Conservation (phyloP, 495 filamentous ascomycete species). For the Xylaria grammica region DNA sequence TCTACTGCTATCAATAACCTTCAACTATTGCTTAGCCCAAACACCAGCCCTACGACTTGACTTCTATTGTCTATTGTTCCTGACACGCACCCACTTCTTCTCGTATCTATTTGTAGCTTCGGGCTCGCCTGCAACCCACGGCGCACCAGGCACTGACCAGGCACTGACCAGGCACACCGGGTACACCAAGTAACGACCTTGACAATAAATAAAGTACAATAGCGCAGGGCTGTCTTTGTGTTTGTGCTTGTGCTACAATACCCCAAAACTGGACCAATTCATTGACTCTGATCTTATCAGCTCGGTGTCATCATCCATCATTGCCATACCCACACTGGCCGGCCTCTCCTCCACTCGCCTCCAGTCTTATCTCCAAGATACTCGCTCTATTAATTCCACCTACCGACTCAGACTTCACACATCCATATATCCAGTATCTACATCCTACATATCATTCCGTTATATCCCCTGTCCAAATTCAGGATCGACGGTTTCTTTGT, state of each 20-base stretch:
- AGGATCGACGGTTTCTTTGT: background rate
- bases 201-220: no score
- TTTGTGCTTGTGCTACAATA: background rate
- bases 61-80: background rate
- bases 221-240: background rate
- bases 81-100: constrained; percentile 19
- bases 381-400: background rate
- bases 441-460: background rate
- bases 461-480: background rate
- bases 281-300: constrained; percentile 1
- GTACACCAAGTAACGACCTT: no score
- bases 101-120: constrained; percentile 22
- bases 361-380: constrained; percentile 1
- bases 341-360: background rate
- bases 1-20: constrained; percentile 3
- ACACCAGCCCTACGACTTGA: constrained; percentile 14
- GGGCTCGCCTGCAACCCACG: constrained; percentile 5
- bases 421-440: no score
- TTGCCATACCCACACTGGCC: background rate
- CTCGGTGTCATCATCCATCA: background rate
- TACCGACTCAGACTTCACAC: no score
- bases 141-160: background rate
- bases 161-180: background rate
- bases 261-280: background rate
- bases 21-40: constrained; percentile 16